A percentile compares a stretch with the other conserved stretches of the same genome.
These are phyloP conservation scores for Artemisia annua DNA, from an alignment of 129 eudicot species.

Conservation along the genomic window DNA sequence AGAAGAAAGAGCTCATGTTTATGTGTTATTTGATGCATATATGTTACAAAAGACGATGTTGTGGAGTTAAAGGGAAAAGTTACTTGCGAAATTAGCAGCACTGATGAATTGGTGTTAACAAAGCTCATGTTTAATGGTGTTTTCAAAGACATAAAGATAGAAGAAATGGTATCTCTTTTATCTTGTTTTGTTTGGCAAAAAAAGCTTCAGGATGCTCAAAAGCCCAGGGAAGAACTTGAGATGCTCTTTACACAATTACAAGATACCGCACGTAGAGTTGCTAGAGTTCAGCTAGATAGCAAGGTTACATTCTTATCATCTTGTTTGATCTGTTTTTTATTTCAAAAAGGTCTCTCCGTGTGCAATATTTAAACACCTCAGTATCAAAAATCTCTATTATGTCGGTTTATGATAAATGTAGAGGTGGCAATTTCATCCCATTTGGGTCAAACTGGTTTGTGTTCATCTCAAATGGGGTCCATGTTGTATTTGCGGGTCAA, in stretches of 20 bases:
- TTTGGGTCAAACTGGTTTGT: too few species aligned
- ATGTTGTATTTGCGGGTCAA: too few species aligned
- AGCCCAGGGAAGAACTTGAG: conserved; percentile 90
- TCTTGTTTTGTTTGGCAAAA: conserved; percentile 98
- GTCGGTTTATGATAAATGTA: too few species aligned
- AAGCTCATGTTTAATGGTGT: conserved; percentile 84
- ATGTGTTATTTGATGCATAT: conserved; percentile 45
- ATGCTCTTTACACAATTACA: conserved; percentile 82
- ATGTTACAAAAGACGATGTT: conserved; percentile 70
- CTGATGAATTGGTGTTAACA: conserved; percentile 87
- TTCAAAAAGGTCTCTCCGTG: neutral
- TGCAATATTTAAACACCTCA: neutral
- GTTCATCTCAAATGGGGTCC: too few species aligned
- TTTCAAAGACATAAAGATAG: conserved; percentile 74
- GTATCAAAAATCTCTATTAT: too few species aligned
- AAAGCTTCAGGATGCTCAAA: conserved; percentile 89
- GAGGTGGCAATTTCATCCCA: too few species aligned
- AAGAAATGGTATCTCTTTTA: conserved; percentile 91
- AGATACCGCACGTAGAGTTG: conserved; percentile 87
- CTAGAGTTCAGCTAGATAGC: conserved; percentile 89
- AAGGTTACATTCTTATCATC: conserved; percentile 50
- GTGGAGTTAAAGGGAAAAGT: conserved; percentile 95
- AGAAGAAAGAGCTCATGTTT: conserved; percentile 69
- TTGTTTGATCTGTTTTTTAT: neutral
- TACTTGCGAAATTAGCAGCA: conserved; percentile 96